Evolutionary conservation across 1,284 basidiomycete species (phyloP), one percentile per base, ranked within the genome.

Genomic region (Ceratobasidium sp.): DNA sequence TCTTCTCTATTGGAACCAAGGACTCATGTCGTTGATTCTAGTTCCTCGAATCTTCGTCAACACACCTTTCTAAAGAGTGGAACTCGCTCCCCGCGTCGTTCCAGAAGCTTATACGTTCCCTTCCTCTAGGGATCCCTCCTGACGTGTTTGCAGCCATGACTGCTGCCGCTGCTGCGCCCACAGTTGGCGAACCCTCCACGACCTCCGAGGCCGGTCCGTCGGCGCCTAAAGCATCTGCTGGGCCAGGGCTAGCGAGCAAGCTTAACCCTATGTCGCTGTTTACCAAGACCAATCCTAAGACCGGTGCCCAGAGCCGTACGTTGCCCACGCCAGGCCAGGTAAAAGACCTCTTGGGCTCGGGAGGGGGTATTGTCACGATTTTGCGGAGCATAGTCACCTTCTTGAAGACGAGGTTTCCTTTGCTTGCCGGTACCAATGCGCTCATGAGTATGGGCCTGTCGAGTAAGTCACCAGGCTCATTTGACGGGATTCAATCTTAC

Each of bases 131-230:
- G 15, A 52, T 69, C 27, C 57, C 57, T 13, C 68, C 68, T 10
- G 68, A 69, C 20, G 68, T 58, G 12, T 60, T 69, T 25, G 55
- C 68, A 31, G 68, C 68, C 25, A 57, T 69, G 68, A 58, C 55
- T 5, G 68, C 68, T 32, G 45, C 55, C 12, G 68, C 55, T 15
- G 55, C 55, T 12, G 68, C 45, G 25, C 55, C 68, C 12, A 29
- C 32, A n/a, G 43, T 27, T 7, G 42, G 65, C 20, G 65, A 56
- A 3, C 55, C 54, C 17, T 22, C 42, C n/a, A 22, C 17, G 45
- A 27, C 55, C n/a, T 40, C 12, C 22, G 47, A 29, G 13, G 25
- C 47, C 10, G 65, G 54, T 13, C 52, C 52, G 1, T 56, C 52
- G 4, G 55, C 47, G 1, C 55, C 55, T 3, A 69, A 57, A 29